Evolutionary conservation across 495 filamentous ascomycete genomes (phyloP).

Genomic region (Trichoderma parareesei): DNA sequence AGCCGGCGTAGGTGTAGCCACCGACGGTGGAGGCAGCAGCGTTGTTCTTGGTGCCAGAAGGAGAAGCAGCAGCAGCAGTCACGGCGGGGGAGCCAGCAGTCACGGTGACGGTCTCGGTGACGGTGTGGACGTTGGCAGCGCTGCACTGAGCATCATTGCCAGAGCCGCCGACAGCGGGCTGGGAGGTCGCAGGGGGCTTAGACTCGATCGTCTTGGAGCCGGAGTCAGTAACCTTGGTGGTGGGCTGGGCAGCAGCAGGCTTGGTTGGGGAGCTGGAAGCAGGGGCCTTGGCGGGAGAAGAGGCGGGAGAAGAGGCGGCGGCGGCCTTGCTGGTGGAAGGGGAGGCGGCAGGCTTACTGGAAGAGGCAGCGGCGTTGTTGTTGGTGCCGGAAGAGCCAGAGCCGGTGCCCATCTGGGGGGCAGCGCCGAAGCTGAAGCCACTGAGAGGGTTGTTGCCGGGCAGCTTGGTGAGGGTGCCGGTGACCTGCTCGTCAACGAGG

Average conservation of each 20-base stretch:
- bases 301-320: constrained; percentile 11
- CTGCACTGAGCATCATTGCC: constrained; percentile 30
- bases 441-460: constrained; percentile 50
- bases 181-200: background rate
- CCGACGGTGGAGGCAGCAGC: constrained; percentile 18
- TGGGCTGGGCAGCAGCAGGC: constrained; percentile 1
- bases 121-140: constrained; percentile 35
- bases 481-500: constrained; percentile 26
- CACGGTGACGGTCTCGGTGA: constrained; percentile 37
- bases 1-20: constrained; percentile 24
- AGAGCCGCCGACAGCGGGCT: constrained; percentile 11
- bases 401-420: constrained; percentile 14
- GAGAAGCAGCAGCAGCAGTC: constrained; percentile 5
- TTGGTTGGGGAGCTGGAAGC: constrained; percentile 9
- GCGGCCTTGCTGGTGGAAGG: constrained; percentile 17
- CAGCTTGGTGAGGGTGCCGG: constrained; percentile 32
- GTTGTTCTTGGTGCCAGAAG: constrained; percentile 5
- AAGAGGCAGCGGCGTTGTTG: constrained; percentile 22
- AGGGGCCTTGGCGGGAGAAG: constrained; percentile 3
- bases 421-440: constrained; percentile 28
- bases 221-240: constrained; percentile 9
- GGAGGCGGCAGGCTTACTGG: constrained; percentile 16
- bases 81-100: background rate
- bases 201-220: constrained; percentile 7
- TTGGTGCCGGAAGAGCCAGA: constrained; percentile 11